Percentiles rank a stretch among this genome's conserved stretches.
Evolutionary conservation across 2,329 filamentous ascomycete species (phyloP).

Genomic region (Neodidymelliopsis sp.): DNA sequence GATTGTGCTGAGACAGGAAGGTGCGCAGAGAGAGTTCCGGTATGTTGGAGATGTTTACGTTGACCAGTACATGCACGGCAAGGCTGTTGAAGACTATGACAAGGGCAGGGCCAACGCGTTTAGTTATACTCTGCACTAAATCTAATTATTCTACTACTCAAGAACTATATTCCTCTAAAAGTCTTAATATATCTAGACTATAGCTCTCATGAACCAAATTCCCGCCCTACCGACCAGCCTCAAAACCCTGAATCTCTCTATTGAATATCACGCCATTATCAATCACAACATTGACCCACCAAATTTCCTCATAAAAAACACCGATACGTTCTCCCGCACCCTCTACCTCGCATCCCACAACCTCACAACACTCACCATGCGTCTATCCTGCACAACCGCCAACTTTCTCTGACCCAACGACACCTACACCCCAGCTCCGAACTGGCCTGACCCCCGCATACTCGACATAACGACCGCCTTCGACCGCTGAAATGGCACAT

Average conservation of each 20-base stretch:
- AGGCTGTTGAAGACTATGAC: conserved; percentile 41
- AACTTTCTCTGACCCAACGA: conserved; percentile 4
- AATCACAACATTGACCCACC: conserved; percentile 5
- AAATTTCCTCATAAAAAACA: conserved; percentile 6
- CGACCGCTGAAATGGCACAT: conserved; percentile 4
- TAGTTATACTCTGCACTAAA: too few relatives aligned
- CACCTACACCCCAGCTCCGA: conserved; percentile 1
- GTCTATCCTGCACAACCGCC: conserved; percentile 3
- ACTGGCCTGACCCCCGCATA: conserved; percentile 4
- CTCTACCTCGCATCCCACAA: conserved; percentile 6
- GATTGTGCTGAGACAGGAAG: conserved; percentile 39
- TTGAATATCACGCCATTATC: conserved; percentile 3
- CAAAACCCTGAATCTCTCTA: conserved; percentile 1
- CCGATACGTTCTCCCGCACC: conserved; percentile 5
- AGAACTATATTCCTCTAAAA: too few relatives aligned
- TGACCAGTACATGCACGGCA: conserved; percentile 47
- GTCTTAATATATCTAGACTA: too few relatives aligned
- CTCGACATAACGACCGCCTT: conserved; percentile 6
- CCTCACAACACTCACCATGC: conserved; percentile 4
- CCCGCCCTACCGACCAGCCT: conserved; percentile 3
- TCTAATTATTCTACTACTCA: too few relatives aligned
- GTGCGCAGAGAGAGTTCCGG: conserved; percentile 31
- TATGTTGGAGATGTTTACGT: conserved; percentile 49
- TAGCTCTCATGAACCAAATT: conserved; percentile 6
- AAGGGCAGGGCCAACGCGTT: too few relatives aligned